Evolutionary conservation across 1,139 yeast genomes (phyloP).

Genomic region (Blastobotrys capitulatus): DNA sequence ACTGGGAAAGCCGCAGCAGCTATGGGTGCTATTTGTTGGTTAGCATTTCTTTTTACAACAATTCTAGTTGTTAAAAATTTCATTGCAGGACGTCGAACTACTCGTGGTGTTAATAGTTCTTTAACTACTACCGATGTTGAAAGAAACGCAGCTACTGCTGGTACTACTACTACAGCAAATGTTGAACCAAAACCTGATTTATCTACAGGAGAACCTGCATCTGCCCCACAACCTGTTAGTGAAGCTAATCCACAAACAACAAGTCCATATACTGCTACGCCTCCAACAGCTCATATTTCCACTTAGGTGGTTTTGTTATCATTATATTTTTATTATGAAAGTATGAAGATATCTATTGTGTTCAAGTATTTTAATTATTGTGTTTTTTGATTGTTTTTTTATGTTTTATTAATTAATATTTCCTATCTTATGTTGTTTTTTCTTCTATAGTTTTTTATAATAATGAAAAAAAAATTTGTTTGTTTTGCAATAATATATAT

Average conservation of each 20-base stretch:
- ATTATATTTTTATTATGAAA: too few species aligned
- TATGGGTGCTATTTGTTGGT: slow-evolving; percentile 8
- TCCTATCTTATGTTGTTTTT: too few species aligned
- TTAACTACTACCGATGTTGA: neutral
- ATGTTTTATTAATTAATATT: too few species aligned
- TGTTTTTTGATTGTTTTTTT: too few species aligned
- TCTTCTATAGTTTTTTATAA: too few species aligned
- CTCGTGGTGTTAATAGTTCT: neutral
- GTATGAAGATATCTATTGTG: too few species aligned
- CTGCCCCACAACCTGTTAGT: slow-evolving; percentile 31
- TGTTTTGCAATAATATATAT: too few species aligned
- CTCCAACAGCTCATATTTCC: neutral
- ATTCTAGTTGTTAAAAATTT: neutral
- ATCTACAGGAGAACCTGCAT: slow-evolving; percentile 9
- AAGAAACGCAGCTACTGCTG: slow-evolving; percentile 24
- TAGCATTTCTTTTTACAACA: neutral
- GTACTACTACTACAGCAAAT: slow-evolving; percentile 32
- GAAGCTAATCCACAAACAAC: too few species aligned
- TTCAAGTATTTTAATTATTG: too few species aligned
- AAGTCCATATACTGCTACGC: neutral
- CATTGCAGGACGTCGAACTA: neutral
- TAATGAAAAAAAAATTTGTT: too few species aligned
- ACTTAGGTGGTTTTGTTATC: too few species aligned
- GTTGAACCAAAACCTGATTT: neutral
- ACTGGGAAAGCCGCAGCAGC: slow-evolving; percentile 10